Percentiles rank a stretch among this genome's conserved stretches.
Conservation (phyloP, 495 filamentous ascomycete species). For the Staphylotrichum tortipilum region DNA sequence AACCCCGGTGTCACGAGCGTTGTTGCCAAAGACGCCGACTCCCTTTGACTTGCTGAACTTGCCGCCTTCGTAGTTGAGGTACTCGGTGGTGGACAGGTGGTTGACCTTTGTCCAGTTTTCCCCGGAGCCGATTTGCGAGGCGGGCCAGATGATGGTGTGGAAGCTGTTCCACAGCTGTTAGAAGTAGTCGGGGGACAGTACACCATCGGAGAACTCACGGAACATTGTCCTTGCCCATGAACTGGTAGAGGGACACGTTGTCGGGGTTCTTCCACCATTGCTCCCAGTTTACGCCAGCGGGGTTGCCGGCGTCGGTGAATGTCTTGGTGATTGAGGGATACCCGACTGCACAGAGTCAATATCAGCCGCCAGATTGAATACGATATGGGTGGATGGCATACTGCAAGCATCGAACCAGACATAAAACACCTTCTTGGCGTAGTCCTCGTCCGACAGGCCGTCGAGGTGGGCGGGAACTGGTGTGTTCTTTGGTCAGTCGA, state of each 20-base stretch:
- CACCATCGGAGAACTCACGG: slow-evolving; percentile 31
- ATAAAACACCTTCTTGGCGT: slow-evolving; percentile 81
- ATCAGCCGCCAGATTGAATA: not conserved
- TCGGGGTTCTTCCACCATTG: slow-evolving; percentile 91
- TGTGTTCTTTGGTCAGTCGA: slow-evolving; percentile 5
- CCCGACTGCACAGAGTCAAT: slow-evolving; percentile 46
- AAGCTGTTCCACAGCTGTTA: slow-evolving; percentile 36
- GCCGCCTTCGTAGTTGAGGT: slow-evolving; percentile 89
- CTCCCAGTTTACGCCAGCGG: slow-evolving; percentile 58
- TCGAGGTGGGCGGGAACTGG: slow-evolving; percentile 24
- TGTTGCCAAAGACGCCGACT: slow-evolving; percentile 85
- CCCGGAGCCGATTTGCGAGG: slow-evolving; percentile 69
- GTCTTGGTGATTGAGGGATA: slow-evolving; percentile 92
- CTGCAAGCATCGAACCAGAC: slow-evolving; percentile 97
- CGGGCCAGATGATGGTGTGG: slow-evolving; percentile 88
- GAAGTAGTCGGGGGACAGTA: not conserved
- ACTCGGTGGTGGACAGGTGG: slow-evolving; percentile 84
- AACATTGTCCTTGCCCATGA: slow-evolving; percentile 97
- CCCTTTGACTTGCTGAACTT: slow-evolving; percentile 93
- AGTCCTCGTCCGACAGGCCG: slow-evolving; percentile 29
- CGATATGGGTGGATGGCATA: not conserved
- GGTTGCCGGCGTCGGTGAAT: slow-evolving; percentile 54
- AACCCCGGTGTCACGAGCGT: slow-evolving; percentile 82
- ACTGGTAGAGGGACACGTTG: slow-evolving; percentile 86
- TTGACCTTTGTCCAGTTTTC: slow-evolving; percentile 87